Percentiles rank a stretch among this genome's conserved stretches.
phyloP scores from a whole-genome alignment of 805 yeast species.

The Candida maltosa region DNA sequence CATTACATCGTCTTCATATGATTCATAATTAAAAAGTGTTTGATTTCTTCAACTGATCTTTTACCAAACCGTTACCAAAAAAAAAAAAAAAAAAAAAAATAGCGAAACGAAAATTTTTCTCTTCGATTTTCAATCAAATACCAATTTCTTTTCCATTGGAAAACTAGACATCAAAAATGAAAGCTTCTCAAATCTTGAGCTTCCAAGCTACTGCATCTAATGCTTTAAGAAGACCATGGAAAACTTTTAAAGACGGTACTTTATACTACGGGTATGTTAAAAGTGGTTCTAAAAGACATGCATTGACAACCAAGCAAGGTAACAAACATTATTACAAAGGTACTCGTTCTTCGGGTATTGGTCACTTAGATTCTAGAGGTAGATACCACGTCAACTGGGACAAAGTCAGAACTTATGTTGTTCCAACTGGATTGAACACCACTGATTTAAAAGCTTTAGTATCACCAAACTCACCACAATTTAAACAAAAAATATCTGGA shows the following conservation, averaged over 20 bases:
- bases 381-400: constrained; percentile 75
- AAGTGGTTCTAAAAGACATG: constrained; percentile 77
- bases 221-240: constrained; percentile 82
- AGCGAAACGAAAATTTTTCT: no score
- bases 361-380: constrained; percentile 72
- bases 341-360: constrained; percentile 92
- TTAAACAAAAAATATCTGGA: constrained; percentile 67
- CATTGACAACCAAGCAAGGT: constrained; percentile 90
- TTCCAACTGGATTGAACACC: constrained; percentile 50
- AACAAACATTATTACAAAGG: constrained; percentile 94
- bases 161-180: constrained; percentile 35
- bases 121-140: no score
- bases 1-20: no score
- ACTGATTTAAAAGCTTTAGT: constrained; percentile 69
- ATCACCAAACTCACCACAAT: constrained; percentile 66
- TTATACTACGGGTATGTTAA: constrained; percentile 78
- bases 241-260: constrained; percentile 76
- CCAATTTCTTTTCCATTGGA: no score
- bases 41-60: no score
- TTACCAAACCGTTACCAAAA: no score
- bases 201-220: constrained; percentile 46
- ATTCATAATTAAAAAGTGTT: no score
- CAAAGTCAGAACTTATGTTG: constrained; percentile 87
- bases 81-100: no score
- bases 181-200: constrained; percentile 40